Evolutionary conservation across 2,329 filamentous ascomycete genomes (phyloP).

Genomic region (Pezicula rhizophila): DNA sequence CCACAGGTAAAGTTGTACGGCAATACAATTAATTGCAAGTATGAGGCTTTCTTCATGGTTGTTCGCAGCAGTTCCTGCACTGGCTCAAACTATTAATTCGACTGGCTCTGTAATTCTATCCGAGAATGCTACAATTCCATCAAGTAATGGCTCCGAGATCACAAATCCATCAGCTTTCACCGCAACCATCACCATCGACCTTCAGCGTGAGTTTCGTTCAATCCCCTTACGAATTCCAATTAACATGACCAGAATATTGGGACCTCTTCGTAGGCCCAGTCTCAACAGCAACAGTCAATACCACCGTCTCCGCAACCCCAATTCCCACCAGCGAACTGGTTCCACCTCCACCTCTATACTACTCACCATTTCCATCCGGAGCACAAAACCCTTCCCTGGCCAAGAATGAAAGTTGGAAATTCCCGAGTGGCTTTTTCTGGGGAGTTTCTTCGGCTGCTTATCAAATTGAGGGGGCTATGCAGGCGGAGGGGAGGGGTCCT

Average conservation of each 20-base stretch:
- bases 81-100: background rate
- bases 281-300: slow-evolving; percentile 15
- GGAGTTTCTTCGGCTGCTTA: slow-evolving; percentile 43
- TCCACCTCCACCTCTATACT: slow-evolving; percentile 18
- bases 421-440: slow-evolving; percentile 37
- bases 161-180: slow-evolving; percentile 13
- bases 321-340: slow-evolving; percentile 18
- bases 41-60: background rate
- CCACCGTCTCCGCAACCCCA: slow-evolving; percentile 19
- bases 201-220: slow-evolving; percentile 9
- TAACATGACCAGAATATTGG: slow-evolving; percentile 8
- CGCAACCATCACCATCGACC: slow-evolving; percentile 9
- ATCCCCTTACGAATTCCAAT: background rate
- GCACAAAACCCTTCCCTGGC: slow-evolving; percentile 9
- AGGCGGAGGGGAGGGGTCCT: slow-evolving; percentile 37
- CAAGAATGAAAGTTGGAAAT: slow-evolving; percentile 22
- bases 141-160: slow-evolving; percentile 1
- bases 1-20: background rate
- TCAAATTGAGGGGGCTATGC: slow-evolving; percentile 40
- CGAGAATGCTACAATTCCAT: background rate
- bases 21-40: background rate
- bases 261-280: slow-evolving; percentile 20
- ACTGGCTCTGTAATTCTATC: background rate
- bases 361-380: slow-evolving; percentile 13
- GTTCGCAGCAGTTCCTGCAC: background rate